Evolutionary conservation across 768 basidiomycete genomes (phyloP).

Genomic region (Rhodotorula toruloides): DNA sequence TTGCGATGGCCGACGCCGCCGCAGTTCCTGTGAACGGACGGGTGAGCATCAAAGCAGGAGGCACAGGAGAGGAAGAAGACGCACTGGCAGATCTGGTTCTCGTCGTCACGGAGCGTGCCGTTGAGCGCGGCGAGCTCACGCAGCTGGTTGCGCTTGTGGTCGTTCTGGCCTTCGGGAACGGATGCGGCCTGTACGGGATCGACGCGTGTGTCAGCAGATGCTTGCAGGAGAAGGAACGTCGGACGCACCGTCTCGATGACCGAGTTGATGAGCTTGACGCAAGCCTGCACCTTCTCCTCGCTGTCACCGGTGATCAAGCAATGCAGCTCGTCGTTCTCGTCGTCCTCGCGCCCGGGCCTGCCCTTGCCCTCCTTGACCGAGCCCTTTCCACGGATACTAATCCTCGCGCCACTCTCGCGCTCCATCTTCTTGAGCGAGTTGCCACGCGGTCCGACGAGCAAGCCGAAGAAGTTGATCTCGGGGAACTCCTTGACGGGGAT

Average conservation of each 20-base stretch:
- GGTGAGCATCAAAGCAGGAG: neutral
- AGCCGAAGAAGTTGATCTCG: constrained; percentile 98
- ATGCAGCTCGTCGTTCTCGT: constrained; percentile 97
- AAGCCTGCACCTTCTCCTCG: constrained; percentile 82
- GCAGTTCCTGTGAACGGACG: constrained; percentile 55
- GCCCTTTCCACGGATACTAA: constrained; percentile 95
- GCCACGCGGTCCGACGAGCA: constrained; percentile 95
- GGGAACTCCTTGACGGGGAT: constrained; percentile 99
- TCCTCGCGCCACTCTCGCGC: constrained; percentile 93
- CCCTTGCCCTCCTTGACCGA: constrained; percentile 99
- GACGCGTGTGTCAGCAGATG: constrained; percentile 9
- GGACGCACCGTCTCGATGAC: constrained; percentile 90
- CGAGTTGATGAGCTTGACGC: constrained; percentile 91
- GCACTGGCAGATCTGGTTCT: constrained; percentile 94
- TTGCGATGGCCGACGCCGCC: constrained; percentile 91
- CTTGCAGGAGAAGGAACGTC: neutral
- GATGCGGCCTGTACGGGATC: constrained; percentile 74
- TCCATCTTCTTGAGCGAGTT: constrained; percentile 99
- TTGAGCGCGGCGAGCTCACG: constrained; percentile 95
- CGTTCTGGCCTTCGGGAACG: constrained; percentile 97
- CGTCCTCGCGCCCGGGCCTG: constrained; percentile 80
- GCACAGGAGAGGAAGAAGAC: neutral
- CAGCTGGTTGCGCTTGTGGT: constrained; percentile 97
- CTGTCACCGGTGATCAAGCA: constrained; percentile 90
- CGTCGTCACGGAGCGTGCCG: constrained; percentile 97